Percentiles rank a stretch among this genome's conserved stretches.
These are phyloP conservation scores for Crithidia acanthocephali DNA, from an alignment of 208 protist genomes.

Conservation along the genomic window DNA sequence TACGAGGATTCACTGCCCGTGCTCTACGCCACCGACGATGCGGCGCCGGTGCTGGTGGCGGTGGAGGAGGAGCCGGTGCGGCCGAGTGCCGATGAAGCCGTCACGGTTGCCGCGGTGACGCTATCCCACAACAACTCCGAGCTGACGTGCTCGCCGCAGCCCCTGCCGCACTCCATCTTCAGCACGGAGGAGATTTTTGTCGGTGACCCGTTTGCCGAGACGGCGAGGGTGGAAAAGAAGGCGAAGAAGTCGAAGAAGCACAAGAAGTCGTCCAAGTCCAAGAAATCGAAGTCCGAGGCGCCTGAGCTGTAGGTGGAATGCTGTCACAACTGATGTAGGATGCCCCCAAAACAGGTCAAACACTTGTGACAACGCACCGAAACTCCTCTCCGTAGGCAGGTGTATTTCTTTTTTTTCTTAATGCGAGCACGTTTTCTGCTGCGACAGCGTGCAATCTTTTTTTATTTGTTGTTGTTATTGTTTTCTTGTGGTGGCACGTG, in stretches of 20 bases:
- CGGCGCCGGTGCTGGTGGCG: not conserved
- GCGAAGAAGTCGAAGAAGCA: slow-evolving; percentile 7
- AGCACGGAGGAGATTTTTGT: slow-evolving; percentile 17
- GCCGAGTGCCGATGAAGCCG: not conserved
- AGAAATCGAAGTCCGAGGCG: not conserved
- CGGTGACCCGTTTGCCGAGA: slow-evolving; percentile 7
- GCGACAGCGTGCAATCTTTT: no score
- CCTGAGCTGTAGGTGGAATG: not conserved
- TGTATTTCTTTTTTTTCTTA: no score
- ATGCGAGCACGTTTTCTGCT: no score
- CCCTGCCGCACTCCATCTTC: slow-evolving; percentile 15
- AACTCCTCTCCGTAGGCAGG: no score
- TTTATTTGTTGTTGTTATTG: no score
- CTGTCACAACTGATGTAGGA: no score
- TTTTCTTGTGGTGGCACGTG: no score
- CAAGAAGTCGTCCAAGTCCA: slow-evolving; percentile 12
- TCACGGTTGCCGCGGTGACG: not conserved
- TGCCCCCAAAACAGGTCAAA: no score
- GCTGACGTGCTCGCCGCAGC: slow-evolving; percentile 4
- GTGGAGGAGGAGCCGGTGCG: not conserved
- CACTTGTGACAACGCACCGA: no score
- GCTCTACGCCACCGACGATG: not conserved
- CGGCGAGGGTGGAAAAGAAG: slow-evolving; percentile 7
- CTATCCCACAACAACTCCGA: slow-evolving; percentile 13
- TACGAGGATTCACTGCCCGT: slow-evolving; percentile 3